Conservation (phyloP, 2,329 filamentous ascomycete genomes). For the Ambrosiella xylebori region DNA sequence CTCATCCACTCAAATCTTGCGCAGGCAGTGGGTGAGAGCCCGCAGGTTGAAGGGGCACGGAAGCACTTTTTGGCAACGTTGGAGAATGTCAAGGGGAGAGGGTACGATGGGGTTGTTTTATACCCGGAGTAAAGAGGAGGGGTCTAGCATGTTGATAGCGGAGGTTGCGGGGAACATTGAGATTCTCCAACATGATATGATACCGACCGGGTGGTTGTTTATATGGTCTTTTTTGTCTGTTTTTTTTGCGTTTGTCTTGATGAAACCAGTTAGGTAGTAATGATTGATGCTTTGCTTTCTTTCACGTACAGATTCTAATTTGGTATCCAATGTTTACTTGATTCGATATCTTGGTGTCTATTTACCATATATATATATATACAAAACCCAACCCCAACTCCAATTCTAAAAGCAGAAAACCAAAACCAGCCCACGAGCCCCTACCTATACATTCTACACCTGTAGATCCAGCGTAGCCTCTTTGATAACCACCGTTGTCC, state of each 20-base stretch:
- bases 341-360: neutral
- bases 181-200: neutral
- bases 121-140: constrained; percentile 29
- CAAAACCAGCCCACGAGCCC: neutral
- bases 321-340: too few species aligned
- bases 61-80: constrained; percentile 90
- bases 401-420: neutral
- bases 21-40: constrained; percentile 65
- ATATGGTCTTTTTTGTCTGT: constrained; percentile 3
- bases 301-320: neutral
- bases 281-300: neutral
- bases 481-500: constrained; percentile 50
- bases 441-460: neutral
- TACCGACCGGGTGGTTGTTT: neutral
- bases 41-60: constrained; percentile 71
- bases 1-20: constrained; percentile 92
- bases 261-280: neutral
- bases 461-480: constrained; percentile 32
- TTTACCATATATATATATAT: neutral
- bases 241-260: neutral
- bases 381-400: constrained; percentile 1
- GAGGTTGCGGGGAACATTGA: neutral
- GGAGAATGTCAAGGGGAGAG: constrained; percentile 78
- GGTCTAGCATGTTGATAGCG: neutral
- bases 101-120: constrained; percentile 82